Base-by-base conservation (phyloP, 768 basidiomycete genomes). In the Terana coerulea region DNA sequence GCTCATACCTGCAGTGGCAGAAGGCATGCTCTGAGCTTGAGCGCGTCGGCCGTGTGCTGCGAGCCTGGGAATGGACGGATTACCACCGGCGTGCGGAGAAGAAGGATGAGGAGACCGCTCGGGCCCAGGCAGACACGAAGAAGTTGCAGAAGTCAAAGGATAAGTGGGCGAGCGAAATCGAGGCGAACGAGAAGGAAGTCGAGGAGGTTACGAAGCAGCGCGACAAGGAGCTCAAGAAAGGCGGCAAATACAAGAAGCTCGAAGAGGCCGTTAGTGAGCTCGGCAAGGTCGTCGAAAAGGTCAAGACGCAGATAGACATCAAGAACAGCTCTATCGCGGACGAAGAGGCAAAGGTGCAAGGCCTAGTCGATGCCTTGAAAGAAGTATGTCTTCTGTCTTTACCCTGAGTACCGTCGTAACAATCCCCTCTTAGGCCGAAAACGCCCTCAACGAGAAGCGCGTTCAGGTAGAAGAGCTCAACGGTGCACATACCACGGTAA, bases 1-100 rank as follows among this genome's bases (percentile, higher is more conserved):
- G 91, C 28, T 80, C 86, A 5, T 98, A 83, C 62, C 76, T 98
- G 26, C 84, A 86, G 56, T 98, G 84, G 65, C 95, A 97, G 67
- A 98, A 98, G 69, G 79, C 87, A 0, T 81, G 80, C 34, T 76
- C 85, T 0, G 95, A 98, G 64, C 79, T 99, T 43, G 95, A 98
- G 67, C 81, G 84, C 21, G 79, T 95, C 14, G 84, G 79, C 1
- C 81, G 93, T 3, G 76, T 88, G 14, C 69, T 98, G 55, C 83
- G 86, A 12, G 97, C 97, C 0, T 91, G 81, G 72, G 93, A 98
- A 56, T 99, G 92, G 91, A 76, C 75, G 2, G 83, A 85, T 2
- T 79, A 71, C 2, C 72, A 75, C 19, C 67, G 76, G 54, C 77
- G 77, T 33, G 76, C 79, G 3, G 65, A 71, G 50, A 67, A 72